phyloP scores from a whole-genome alignment of 768 basidiomycete genomes.

The Piloderma croceum region DNA sequence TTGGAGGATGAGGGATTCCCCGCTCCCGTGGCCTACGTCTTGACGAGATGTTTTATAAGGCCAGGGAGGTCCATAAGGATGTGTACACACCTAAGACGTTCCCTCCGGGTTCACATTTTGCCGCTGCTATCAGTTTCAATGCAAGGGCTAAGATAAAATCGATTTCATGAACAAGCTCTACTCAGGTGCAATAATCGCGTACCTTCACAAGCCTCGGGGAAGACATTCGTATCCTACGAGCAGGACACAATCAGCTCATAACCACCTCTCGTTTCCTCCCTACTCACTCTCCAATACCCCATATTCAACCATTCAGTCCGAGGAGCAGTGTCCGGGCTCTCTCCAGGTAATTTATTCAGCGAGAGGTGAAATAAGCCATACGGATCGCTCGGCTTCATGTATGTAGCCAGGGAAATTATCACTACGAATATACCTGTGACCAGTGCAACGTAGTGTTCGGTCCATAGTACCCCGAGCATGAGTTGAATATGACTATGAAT shows the following conservation, averaged over 20 bases:
- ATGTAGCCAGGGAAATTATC: too few relatives aligned
- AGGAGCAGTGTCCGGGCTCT: slow-evolving; percentile 28
- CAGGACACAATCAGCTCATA: too few relatives aligned
- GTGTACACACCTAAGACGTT: slow-evolving; percentile 47
- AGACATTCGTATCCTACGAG: slow-evolving; percentile 39
- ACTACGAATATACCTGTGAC: too few relatives aligned
- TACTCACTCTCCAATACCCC: slow-evolving; percentile 69
- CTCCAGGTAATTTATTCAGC: slow-evolving; percentile 41
- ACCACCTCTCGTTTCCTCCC: too few relatives aligned
- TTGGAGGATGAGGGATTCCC: slow-evolving; percentile 58
- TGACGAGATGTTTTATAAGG: slow-evolving; percentile 4
- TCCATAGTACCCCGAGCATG: too few relatives aligned
- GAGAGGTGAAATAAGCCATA: slow-evolving; percentile 56
- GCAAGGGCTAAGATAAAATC: slow-evolving; percentile 42
- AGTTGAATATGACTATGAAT: too few relatives aligned
- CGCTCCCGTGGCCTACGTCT: slow-evolving; percentile 69
- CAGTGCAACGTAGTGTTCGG: too few relatives aligned
- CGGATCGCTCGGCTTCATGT: too few relatives aligned
- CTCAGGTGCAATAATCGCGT: too few relatives aligned
- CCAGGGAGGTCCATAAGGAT: neutral
- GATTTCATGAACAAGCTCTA: too few relatives aligned
- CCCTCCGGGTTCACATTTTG: slow-evolving; percentile 34
- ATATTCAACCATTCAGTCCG: slow-evolving; percentile 67
- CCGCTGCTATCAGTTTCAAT: slow-evolving; percentile 41
- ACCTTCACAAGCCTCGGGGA: slow-evolving; percentile 63